Evolutionary conservation across 768 basidiomycete genomes (phyloP).

Genomic region (Suillus americanus): DNA sequence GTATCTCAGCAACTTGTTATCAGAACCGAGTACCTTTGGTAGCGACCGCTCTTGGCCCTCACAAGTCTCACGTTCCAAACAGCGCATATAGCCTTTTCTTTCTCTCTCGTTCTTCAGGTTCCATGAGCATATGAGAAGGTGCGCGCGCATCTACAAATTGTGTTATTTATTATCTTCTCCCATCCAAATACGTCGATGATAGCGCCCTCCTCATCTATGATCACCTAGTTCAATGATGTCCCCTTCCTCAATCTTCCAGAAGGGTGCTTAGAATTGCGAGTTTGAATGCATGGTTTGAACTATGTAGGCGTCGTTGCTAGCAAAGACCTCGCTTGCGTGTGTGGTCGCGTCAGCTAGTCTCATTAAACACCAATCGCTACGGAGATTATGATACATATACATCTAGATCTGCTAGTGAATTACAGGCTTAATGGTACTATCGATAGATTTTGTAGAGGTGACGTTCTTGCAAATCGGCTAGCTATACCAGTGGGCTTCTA

Average conservation of each 20-base stretch:
- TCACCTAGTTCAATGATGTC: not conserved
- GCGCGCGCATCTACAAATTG: not conserved
- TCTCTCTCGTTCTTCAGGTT: not conserved
- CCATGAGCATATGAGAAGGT: not conserved
- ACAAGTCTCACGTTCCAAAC: not conserved
- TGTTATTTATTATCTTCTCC: not conserved
- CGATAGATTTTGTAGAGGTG: not conserved
- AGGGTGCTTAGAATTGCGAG: not conserved
- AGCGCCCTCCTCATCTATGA: not conserved
- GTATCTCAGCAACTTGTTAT: not conserved
- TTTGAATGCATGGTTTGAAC: not conserved
- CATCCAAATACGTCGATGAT: not conserved
- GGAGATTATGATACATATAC: not conserved
- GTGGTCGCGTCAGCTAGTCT: not conserved
- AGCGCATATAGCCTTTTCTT: not conserved
- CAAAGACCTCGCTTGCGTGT: not conserved
- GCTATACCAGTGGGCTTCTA: not conserved
- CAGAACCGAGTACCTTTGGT: not conserved
- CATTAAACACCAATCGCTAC: not conserved
- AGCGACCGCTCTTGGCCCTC: not conserved
- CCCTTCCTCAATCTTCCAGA: not conserved
- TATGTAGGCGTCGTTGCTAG: not conserved
- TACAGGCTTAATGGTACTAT: not conserved
- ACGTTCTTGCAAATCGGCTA: not conserved
- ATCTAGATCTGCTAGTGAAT: not conserved